Evolutionary conservation across 108 stramenopile genomes (phyloP), one percentile per base, ranked within the genome.

Genomic region (Mediolabrus comicus): DNA sequence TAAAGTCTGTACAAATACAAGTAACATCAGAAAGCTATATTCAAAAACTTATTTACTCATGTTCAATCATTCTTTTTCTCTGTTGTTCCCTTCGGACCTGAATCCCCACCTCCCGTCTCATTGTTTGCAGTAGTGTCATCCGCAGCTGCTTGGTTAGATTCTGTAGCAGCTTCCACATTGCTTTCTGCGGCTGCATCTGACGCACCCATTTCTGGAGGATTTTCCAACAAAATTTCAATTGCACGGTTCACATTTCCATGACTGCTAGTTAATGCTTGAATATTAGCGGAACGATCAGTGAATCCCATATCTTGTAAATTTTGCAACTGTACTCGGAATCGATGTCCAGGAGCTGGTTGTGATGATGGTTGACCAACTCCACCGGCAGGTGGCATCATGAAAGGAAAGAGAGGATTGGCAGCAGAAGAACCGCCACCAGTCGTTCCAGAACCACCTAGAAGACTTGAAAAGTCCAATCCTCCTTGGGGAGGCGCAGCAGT

Each of bases 171-270:
- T 3, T 56, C 53, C 9, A 54, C 25, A 74, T 35, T 29, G 25
- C 24, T n/a, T 38, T 62, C 70, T 13, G 25, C 38, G 30, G 35
- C 67, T 12, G 35, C 77, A 61, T 67, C 38, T 34, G 46, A 36
- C 32, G 35, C 59, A 16, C 53, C 59, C 78, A 67, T 79, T 41
- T 57, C 73, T 17, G 77, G 72, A 17, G 76, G 81, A 53, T 28
- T 68, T 27, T 76, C 79, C 41, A 97, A 57, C 53, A 97, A 59
- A 53, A 72, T 64, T 77, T 97, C 93, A 26, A 97, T 86, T 6
- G 93, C 96, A 16, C 89, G 76, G 61, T 94, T 91, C 30, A 95
- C 55, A 83, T 97, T 94, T 34, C 96, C 96, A 74, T 92, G 79
- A 77, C 65, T 80, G 14, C 68, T 60, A 28, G 81, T 51, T 65